Percentiles rank a stretch among this genome's conserved stretches.
phyloP scores from a whole-genome alignment of 495 filamentous ascomycete genomes.

The Penicillium nucicola region DNA sequence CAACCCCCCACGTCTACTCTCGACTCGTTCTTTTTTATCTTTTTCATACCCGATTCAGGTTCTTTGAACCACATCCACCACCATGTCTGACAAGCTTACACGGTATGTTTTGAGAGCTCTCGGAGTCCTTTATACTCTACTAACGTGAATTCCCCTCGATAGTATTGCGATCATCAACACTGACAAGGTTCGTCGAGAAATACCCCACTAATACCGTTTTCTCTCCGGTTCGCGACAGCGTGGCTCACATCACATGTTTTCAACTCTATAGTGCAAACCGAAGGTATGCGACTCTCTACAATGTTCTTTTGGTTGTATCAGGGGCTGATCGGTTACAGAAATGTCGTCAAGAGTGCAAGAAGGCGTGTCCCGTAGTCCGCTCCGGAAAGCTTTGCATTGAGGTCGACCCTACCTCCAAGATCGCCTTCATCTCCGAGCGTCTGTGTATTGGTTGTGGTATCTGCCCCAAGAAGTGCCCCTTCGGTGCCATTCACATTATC shows the following conservation, averaged over 20 bases:
- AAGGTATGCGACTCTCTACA: conserved; percentile 57
- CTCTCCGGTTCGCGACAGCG: conserved; percentile 5
- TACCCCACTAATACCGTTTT: conserved; percentile 31
- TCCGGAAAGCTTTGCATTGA: conserved; percentile 98
- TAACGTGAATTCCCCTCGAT: conserved; percentile 19
- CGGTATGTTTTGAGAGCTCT: conserved; percentile 49
- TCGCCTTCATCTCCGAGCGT: conserved; percentile 95
- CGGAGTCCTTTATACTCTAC: neutral
- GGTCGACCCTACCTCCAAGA: conserved; percentile 83
- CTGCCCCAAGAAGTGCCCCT: conserved; percentile 99
- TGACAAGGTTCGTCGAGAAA: conserved; percentile 73
- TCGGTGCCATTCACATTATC: conserved; percentile 98
- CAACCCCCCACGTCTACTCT: conserved; percentile 2
- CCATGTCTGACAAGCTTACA: conserved; percentile 84
- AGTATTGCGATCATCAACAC: conserved; percentile 97
- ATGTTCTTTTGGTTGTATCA: neutral
- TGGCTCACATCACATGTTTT: conserved; percentile 31
- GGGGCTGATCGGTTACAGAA: conserved; percentile 51
- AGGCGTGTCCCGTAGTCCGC: conserved; percentile 95
- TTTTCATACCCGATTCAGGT: conserved; percentile 15
- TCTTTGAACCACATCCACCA: conserved; percentile 27
- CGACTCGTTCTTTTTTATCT: conserved; percentile 13
- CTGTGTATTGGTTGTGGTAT: conserved; percentile 99
- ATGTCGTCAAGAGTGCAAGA: conserved; percentile 99
- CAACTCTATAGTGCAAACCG: conserved; percentile 77